Percentiles rank a stretch among this genome's conserved stretches.
phyloP scores from a whole-genome alignment of 2,329 filamentous ascomycete genomes.

The Stemphylium vesicarium region DNA sequence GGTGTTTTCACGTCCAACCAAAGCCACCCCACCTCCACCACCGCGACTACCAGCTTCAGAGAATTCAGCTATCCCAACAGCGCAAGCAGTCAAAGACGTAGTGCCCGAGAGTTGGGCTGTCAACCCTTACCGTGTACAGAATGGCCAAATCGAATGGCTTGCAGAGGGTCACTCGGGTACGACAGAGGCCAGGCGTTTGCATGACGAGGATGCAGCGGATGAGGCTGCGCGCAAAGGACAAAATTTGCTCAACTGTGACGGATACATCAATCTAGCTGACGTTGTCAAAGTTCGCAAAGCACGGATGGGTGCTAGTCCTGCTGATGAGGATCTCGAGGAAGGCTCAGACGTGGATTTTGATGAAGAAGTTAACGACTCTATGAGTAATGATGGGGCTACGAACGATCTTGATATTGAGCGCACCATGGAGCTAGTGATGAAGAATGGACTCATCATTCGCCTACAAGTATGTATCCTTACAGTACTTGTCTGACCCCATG shows the following conservation, averaged over 20 bases:
- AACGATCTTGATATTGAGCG: slow-evolving; percentile 62
- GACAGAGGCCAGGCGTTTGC: slow-evolving; percentile 54
- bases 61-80: slow-evolving; percentile 58
- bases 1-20: slow-evolving; percentile 66
- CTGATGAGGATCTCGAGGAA: slow-evolving; percentile 58
- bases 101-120: slow-evolving; percentile 68
- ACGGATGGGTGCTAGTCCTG: slow-evolving; percentile 57
- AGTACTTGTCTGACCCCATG: slow-evolving; percentile 7
- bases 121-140: slow-evolving; percentile 64
- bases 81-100: slow-evolving; percentile 61
- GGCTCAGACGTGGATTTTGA: slow-evolving; percentile 65
- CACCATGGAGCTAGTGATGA: slow-evolving; percentile 66
- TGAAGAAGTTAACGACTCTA: slow-evolving; percentile 54
- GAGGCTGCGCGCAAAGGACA: slow-evolving; percentile 65
- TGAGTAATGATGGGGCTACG: slow-evolving; percentile 60
- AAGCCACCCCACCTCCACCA: slow-evolving; percentile 63
- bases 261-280: slow-evolving; percentile 67
- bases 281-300: slow-evolving; percentile 65
- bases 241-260: slow-evolving; percentile 65
- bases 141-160: slow-evolving; percentile 64
- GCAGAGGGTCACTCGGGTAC: slow-evolving; percentile 50
- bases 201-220: slow-evolving; percentile 65
- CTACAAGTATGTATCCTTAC: slow-evolving; percentile 55
- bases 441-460: slow-evolving; percentile 66
- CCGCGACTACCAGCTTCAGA: slow-evolving; percentile 58